Conservation (phyloP, 2,329 filamentous ascomycete genomes). For the Neofusicoccum ribis region DNA sequence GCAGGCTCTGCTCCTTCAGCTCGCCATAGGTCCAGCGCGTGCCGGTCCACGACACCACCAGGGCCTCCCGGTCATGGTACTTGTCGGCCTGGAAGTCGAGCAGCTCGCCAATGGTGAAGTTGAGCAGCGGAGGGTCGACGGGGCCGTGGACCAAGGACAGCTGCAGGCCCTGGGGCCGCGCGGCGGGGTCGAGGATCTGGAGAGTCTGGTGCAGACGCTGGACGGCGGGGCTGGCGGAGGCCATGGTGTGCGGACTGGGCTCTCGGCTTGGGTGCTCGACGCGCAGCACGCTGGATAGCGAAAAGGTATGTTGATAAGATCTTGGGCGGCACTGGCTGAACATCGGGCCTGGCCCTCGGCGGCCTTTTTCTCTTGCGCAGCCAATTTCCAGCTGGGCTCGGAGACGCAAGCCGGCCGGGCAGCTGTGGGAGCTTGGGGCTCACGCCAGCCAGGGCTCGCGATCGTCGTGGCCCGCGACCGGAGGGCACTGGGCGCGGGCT, state of each 20-base stretch:
- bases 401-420: background rate
- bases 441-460: background rate
- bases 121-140: conserved; percentile 66
- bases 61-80: conserved; percentile 54
- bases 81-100: conserved; percentile 69
- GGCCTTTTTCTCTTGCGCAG: background rate
- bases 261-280: background rate
- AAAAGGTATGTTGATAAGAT: conserved; percentile 9
- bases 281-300: background rate
- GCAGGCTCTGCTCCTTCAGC: conserved; percentile 40
- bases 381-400: background rate
- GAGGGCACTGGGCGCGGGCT: background rate
- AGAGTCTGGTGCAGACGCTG: conserved; percentile 17
- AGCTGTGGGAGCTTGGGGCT: background rate
- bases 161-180: conserved; percentile 13
- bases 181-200: conserved; percentile 4
- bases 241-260: background rate
- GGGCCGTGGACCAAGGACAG: conserved; percentile 66
- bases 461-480: conserved; percentile 4
- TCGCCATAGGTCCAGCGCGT: conserved; percentile 66
- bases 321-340: background rate
- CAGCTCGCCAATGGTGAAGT: conserved; percentile 71
- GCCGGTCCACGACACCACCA: conserved; percentile 75
- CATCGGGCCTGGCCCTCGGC: background rate
- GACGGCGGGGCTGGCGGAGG: conserved; percentile 3